Evolutionary conservation across 108 stramenopile genomes (phyloP).

Genomic region (Skeletonema menzelii): DNA sequence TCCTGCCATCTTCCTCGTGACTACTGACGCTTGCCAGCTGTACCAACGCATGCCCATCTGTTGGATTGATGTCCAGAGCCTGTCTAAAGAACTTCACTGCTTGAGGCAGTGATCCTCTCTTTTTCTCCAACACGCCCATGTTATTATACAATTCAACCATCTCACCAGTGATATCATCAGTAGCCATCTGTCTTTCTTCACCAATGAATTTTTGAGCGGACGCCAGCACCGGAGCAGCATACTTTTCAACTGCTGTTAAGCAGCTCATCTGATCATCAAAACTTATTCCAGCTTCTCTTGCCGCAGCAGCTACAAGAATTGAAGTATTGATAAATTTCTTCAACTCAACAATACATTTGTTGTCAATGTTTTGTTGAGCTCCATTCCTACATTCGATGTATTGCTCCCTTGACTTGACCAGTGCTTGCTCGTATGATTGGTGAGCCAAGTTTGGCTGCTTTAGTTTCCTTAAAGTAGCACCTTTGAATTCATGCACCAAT

Average conservation of each 20-base stretch:
- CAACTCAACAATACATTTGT: not conserved
- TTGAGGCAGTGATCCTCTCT: constrained; percentile 8
- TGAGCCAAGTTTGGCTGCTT: constrained; percentile 19
- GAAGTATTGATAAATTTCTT: constrained; percentile 4
- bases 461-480: constrained; percentile 16
- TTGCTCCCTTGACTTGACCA: constrained; percentile 17
- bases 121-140: constrained; percentile 28
- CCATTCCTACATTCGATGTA: not conserved
- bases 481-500: constrained; percentile 31
- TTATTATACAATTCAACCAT: constrained; percentile 19
- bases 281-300: constrained; percentile 20
- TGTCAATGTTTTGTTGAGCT: not conserved
- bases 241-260: constrained; percentile 16
- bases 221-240: not conserved
- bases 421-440: constrained; percentile 21
- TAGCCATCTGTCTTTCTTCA: not conserved
- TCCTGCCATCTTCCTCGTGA: not conserved
- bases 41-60: constrained; percentile 31
- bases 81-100: constrained; percentile 12
- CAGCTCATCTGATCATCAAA: constrained; percentile 15
- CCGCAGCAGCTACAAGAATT: constrained; percentile 27
- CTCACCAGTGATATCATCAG: not conserved
- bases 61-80: constrained; percentile 26
- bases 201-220: not conserved
- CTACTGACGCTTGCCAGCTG: constrained; percentile 24